A percentile compares a stretch with the other conserved stretches of the same genome.
Evolutionary conservation across 2,329 filamentous ascomycete species (phyloP).

Genomic region (Ophiocordyceps robertsii): DNA sequence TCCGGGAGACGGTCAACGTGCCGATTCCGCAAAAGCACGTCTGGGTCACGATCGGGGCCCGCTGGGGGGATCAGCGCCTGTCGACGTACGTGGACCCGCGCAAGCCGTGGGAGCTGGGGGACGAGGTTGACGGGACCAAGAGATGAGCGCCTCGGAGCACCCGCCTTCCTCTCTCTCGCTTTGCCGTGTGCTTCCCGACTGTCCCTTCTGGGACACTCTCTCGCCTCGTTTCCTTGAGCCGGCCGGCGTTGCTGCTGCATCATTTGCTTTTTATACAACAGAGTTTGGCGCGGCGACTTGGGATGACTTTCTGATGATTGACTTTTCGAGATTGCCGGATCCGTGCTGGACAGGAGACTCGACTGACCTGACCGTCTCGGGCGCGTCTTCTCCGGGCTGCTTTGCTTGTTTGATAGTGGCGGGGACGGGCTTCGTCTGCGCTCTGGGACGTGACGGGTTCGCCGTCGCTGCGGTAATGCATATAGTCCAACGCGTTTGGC

Average conservation of each 20-base stretch:
- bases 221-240: neutral
- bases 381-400: too few relatives aligned
- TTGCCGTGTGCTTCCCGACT: neutral
- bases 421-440: too few relatives aligned
- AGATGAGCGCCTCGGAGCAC: slow-evolving; percentile 8
- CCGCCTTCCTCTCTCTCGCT: neutral
- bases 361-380: too few relatives aligned
- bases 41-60: slow-evolving; percentile 55
- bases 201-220: neutral
- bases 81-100: slow-evolving; percentile 42
- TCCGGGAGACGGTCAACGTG: slow-evolving; percentile 38
- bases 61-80: slow-evolving; percentile 42
- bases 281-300: too few relatives aligned
- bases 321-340: too few relatives aligned
- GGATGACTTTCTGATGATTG: too few relatives aligned
- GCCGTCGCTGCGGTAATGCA: too few relatives aligned
- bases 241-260: neutral
- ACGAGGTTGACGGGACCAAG: slow-evolving; percentile 31
- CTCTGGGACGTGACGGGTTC: too few relatives aligned
- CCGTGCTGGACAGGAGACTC: too few relatives aligned
- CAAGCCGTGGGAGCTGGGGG: slow-evolving; percentile 37
- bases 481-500: too few relatives aligned
- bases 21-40: slow-evolving; percentile 47
- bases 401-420: too few relatives aligned
- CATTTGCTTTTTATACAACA: too few relatives aligned